phyloP scores from a whole-genome alignment of 1,284 basidiomycete species.

The Tremellales sp. region DNA sequence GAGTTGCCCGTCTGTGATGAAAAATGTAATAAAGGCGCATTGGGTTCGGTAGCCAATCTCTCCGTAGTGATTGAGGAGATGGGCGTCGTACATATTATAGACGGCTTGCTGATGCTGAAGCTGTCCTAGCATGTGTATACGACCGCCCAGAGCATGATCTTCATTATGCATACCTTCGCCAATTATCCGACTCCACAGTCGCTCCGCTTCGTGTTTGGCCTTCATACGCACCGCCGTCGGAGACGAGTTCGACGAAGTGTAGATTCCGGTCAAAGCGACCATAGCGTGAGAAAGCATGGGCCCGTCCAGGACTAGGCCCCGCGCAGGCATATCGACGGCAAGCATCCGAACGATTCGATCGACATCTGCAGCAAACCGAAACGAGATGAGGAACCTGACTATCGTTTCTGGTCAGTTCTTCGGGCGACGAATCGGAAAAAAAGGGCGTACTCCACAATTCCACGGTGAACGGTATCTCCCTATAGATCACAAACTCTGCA shows the following conservation, averaged over 20 bases:
- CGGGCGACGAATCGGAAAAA: background rate
- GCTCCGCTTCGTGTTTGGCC: conserved; percentile 11
- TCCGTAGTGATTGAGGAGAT: conserved; percentile 11
- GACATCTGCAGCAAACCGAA: conserved; percentile 5
- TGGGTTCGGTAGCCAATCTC: conserved; percentile 8
- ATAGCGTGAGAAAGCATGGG: conserved; percentile 10
- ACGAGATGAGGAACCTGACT: background rate
- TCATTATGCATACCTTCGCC: conserved; percentile 7
- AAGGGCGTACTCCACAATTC: conserved; percentile 23
- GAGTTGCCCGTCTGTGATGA: conserved; percentile 6
- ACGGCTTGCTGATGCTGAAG: conserved; percentile 8
- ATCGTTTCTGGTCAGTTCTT: background rate
- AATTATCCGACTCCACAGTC: conserved; percentile 15
- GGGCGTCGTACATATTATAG: conserved; percentile 8
- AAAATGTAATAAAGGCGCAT: conserved; percentile 14
- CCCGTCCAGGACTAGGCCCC: conserved; percentile 8
- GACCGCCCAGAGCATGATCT: conserved; percentile 8
- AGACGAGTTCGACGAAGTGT: conserved; percentile 7
- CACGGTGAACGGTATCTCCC: conserved; percentile 15
- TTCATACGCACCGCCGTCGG: conserved; percentile 1
- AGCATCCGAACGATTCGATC: conserved; percentile 12
- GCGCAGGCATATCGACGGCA: conserved; percentile 15
- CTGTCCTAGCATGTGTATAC: conserved; percentile 10
- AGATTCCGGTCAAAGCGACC: background rate
- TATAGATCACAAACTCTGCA: conserved; percentile 1